Percentiles rank a stretch among this genome's conserved stretches.
Evolutionary conservation across 345 rosid species (phyloP).

Genomic region (Rubroshorea leprosula): DNA sequence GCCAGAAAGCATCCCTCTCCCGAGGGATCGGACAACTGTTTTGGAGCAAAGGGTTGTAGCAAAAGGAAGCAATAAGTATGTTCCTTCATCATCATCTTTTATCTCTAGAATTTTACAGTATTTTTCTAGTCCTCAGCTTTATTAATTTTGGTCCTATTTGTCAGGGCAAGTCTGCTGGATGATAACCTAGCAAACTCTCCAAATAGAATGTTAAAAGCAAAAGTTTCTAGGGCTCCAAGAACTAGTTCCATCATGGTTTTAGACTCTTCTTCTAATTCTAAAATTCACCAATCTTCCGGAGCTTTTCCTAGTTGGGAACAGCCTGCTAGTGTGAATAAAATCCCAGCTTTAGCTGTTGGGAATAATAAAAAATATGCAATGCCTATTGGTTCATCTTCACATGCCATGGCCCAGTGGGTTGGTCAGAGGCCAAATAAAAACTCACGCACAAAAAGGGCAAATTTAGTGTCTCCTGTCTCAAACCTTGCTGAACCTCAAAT

Average conservation of each 20-base stretch:
- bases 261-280: constrained; percentile 64
- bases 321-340: constrained; percentile 38
- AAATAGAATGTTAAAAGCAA: constrained; percentile 52
- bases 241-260: constrained; percentile 56
- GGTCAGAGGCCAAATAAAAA: constrained; percentile 90
- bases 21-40: constrained; percentile 45
- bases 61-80: constrained; percentile 73
- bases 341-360: constrained; percentile 29
- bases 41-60: constrained; percentile 49
- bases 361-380: constrained; percentile 36
- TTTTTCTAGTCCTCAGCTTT: constrained; percentile 15
- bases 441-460: constrained; percentile 81
- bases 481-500: constrained; percentile 48
- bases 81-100: constrained; percentile 15
- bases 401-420: constrained; percentile 83
- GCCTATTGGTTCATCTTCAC: constrained; percentile 59
- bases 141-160: constrained; percentile 13
- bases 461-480: constrained; percentile 59
- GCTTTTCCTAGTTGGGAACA: constrained; percentile 56
- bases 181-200: constrained; percentile 49
- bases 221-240: constrained; percentile 62
- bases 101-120: constrained; percentile 7
- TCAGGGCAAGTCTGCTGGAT: constrained; percentile 58
- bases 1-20: constrained; percentile 45
- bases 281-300: constrained; percentile 44